A percentile compares a stretch with the other conserved stretches of the same genome.
Conservation (phyloP, 345 rosid species). For the Populus pruinosa region DNA sequence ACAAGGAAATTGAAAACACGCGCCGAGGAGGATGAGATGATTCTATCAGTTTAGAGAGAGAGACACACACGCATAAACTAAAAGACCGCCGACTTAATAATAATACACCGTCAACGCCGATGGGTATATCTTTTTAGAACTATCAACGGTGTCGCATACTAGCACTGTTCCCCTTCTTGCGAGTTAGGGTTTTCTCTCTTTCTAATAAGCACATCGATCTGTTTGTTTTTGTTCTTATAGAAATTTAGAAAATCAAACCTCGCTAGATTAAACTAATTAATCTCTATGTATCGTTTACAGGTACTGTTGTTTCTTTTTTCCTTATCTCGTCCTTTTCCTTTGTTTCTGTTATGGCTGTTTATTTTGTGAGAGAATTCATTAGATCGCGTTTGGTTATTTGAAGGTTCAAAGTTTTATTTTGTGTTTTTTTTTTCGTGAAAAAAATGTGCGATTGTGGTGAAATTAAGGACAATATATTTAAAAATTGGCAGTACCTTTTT, state of each 20-base stretch:
- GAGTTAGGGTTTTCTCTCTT: conserved; percentile 12
- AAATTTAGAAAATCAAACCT: not conserved
- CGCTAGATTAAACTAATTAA: not conserved
- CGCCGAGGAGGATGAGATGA: not conserved
- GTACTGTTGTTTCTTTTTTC: conserved; percentile 8
- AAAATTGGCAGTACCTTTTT: not conserved
- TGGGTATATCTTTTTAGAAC: not conserved
- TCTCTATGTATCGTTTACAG: not conserved
- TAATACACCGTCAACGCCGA: conserved; percentile 13
- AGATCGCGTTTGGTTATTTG: conserved; percentile 7
- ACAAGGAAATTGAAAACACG: not conserved
- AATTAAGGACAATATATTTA: not conserved
- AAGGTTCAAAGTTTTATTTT: not conserved
- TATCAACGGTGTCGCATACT: conserved; percentile 13
- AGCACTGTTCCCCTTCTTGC: conserved; percentile 5
- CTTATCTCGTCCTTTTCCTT: too few species aligned
- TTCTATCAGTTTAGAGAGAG: not conserved
- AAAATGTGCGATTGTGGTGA: not conserved
- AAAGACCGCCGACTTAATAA: conserved; percentile 7
- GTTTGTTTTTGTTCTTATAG: not conserved
- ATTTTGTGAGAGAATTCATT: not conserved
- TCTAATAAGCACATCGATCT: not conserved
- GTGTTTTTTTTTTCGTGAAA: not conserved
- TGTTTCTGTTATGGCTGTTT: not conserved
- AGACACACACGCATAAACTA: not conserved